phyloP scores from a whole-genome alignment of 495 filamentous ascomycete genomes.

The Cryomyces antarcticus region DNA sequence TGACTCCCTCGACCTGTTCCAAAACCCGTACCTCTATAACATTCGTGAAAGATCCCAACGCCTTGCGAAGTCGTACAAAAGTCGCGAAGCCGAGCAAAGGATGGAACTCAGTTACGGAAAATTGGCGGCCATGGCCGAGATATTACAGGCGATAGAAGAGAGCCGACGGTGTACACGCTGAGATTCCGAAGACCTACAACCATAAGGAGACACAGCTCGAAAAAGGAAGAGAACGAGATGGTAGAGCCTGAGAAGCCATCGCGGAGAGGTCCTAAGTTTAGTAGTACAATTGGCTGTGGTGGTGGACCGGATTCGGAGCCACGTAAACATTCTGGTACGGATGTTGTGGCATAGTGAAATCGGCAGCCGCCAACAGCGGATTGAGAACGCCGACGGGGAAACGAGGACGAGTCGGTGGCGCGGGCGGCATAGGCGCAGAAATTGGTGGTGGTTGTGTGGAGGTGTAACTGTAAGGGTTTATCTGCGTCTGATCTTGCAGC shows the following conservation, averaged over 20 bases:
- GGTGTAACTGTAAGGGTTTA: not conserved
- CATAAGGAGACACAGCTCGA: too few species aligned
- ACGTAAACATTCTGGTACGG: conserved; percentile 44
- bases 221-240: not conserved
- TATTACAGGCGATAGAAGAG: too few species aligned
- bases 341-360: conserved; percentile 53
- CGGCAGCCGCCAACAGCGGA: conserved; percentile 42
- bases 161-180: too few species aligned
- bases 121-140: too few species aligned
- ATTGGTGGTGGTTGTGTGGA: not conserved
- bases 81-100: too few species aligned
- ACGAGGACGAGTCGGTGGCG: conserved; percentile 5
- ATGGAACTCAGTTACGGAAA: too few species aligned
- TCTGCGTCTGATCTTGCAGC: conserved; percentile 1
- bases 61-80: too few species aligned
- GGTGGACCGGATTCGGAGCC: conserved; percentile 11
- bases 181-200: too few species aligned
- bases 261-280: not conserved
- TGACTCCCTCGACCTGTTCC: too few species aligned
- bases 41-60: too few species aligned
- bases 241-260: not conserved
- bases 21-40: too few species aligned
- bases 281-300: conserved; percentile 1
- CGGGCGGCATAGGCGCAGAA: conserved; percentile 10
- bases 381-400: conserved; percentile 35